These are phyloP conservation scores for Acrodontium crateriforme DNA, from an alignment of 2,329 filamentous ascomycete genomes.

Conservation along the genomic window DNA sequence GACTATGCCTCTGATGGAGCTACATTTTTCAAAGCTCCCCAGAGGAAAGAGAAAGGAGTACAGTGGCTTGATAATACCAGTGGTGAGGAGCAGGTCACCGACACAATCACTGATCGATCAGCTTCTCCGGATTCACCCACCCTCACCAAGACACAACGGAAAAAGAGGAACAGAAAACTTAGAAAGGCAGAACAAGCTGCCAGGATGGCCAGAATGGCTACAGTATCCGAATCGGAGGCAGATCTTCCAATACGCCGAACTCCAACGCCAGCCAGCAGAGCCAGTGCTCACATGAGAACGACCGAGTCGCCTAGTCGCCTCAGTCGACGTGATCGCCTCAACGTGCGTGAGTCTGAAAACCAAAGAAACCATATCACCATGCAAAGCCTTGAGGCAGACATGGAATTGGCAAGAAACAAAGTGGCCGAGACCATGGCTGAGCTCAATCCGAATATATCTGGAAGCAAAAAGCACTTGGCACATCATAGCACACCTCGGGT, in stretches of 20 bases:
- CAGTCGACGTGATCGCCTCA: slow-evolving; percentile 1
- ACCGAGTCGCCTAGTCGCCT: slow-evolving; percentile 1
- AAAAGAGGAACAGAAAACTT: slow-evolving; percentile 21
- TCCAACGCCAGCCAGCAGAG: slow-evolving; percentile 25
- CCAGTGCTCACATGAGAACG: slow-evolving; percentile 18
- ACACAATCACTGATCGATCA: slow-evolving; percentile 10
- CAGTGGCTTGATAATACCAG: slow-evolving; percentile 7
- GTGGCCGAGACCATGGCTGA: slow-evolving; percentile 5
- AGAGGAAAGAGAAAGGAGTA: background rate
- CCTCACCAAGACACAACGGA: slow-evolving; percentile 23
- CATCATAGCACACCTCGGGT: no score
- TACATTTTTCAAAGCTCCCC: slow-evolving; percentile 11
- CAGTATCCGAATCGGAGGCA: slow-evolving; percentile 22
- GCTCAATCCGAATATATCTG: background rate
- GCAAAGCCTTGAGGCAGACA: background rate
- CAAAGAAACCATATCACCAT: background rate
- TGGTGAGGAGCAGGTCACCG: slow-evolving; percentile 7
- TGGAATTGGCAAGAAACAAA: slow-evolving; percentile 2
- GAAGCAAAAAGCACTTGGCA: no score
- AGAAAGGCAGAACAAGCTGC: slow-evolving; percentile 12
- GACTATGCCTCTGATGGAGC: slow-evolving; percentile 33
- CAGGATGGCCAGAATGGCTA: slow-evolving; percentile 11
- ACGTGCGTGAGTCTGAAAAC: background rate
- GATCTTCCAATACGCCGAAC: slow-evolving; percentile 15
- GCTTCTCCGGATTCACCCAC: slow-evolving; percentile 8